Evolutionary conservation across 129 eudicot species (phyloP), one percentile per base, ranked within the genome.

Genomic region (Apium graveolens): DNA sequence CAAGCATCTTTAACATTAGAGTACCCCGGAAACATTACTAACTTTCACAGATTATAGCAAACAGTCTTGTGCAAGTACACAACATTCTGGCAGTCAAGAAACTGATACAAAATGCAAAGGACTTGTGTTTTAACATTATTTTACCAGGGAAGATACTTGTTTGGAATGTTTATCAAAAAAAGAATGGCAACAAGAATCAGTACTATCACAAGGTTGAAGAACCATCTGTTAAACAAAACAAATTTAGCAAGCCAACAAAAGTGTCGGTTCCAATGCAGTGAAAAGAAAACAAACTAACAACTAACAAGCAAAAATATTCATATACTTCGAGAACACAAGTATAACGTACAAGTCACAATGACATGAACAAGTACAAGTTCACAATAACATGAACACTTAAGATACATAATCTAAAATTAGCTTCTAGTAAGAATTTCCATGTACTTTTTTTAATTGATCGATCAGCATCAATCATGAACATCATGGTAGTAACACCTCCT

Each of bases 341-440:
- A 78, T 86, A 86, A 31, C 83, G 83, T 78, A 75, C 78, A 83
- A 72, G 82, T 79, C 86, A 81, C 81, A 79, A 46, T 49, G 73
- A 10, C 85, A 83, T 81, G 87, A 82, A 86, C 79, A 62, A 38
- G 83, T 78, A 75, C 78, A 83, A 72, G 82, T 80, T 79, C 86
- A 78, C 81, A 79, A 46, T 49, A 65, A 10, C 85, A 83, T 81
- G 87, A 82, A 86, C 79, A 62, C 32, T 63, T 42, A 77, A 35
- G 38, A 81, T 86, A 73, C 87, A 83, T 83, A 75, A 46, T 45
- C 82, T 46, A 39, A 78, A 81, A 86, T 78, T 86, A 83, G 81
- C 79, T 74, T 73, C 44, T 55, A 55, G 44, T 68, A 48, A 32
- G n/a, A 72, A 57, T 35, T 51, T 31, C 72, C 72, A 72, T 71